Conservation (phyloP, 139 green algal species). For the Microglena sp. region DNA sequence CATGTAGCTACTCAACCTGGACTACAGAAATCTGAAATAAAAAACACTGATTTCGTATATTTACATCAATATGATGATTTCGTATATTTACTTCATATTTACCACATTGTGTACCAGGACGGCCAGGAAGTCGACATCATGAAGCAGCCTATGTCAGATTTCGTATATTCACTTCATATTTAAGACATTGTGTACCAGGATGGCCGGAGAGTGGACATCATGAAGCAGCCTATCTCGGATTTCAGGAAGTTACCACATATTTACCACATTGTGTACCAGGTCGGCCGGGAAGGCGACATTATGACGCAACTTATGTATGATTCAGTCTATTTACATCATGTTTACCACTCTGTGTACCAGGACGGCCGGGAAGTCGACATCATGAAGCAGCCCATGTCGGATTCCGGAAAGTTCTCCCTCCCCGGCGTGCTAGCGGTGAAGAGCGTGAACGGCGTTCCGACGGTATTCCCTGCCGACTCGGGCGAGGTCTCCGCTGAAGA, state of each 20-base stretch:
- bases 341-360: conserved; percentile 32
- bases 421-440: conserved; percentile 67
- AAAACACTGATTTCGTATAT: too few relatives aligned
- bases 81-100: too few relatives aligned
- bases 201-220: conserved; percentile 56
- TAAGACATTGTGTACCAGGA: conserved; percentile 42
- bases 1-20: too few relatives aligned
- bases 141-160: conserved; percentile 66
- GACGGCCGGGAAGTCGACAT: conserved; percentile 56
- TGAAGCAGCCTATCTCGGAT: conserved; percentile 72
- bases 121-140: conserved; percentile 61
- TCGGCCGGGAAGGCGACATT: background rate
- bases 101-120: conserved; percentile 66
- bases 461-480: conserved; percentile 57
- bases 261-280: too few relatives aligned
- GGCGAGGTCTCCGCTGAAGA: conserved; percentile 48
- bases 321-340: background rate
- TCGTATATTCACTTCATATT: conserved; percentile 42
- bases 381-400: conserved; percentile 72
- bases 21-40: too few relatives aligned
- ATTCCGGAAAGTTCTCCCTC: conserved; percentile 51
- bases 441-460: conserved; percentile 62
- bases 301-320: background rate
- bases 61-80: too few relatives aligned
- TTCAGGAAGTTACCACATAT: conserved; percentile 44